Conservation (phyloP, 2,329 filamentous ascomycete species). For the Neocatenulostroma microsporum region DNA sequence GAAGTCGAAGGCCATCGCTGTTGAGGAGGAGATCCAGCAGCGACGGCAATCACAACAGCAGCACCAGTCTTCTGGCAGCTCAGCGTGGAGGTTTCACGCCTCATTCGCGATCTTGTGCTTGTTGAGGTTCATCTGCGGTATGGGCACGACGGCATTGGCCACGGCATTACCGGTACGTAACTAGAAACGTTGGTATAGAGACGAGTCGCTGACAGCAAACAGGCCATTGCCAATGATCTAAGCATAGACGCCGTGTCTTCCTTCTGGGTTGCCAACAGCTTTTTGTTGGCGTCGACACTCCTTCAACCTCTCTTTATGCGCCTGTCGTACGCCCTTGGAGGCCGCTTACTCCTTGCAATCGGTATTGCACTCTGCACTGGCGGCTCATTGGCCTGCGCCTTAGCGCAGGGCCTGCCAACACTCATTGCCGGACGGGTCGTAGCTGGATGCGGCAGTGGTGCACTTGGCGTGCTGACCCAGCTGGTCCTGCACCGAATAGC, state of each 20-base stretch:
- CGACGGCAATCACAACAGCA: background rate
- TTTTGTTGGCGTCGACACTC: conserved; percentile 33
- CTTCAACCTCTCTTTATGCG: conserved; percentile 35
- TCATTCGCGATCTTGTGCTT: conserved; percentile 8
- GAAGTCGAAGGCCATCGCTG: conserved; percentile 1
- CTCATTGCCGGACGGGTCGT: conserved; percentile 32
- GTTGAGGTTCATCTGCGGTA: conserved; percentile 9
- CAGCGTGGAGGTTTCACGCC: conserved; percentile 6
- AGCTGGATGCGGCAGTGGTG: conserved; percentile 35
- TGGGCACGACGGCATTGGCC: conserved; percentile 8
- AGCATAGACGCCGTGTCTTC: conserved; percentile 10
- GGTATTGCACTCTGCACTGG: conserved; percentile 30
- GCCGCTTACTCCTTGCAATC: conserved; percentile 32
- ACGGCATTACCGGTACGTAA: conserved; percentile 10
- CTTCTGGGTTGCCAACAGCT: conserved; percentile 36
- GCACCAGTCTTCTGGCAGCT: background rate
- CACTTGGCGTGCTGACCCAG: conserved; percentile 35
- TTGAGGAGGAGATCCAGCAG: conserved; percentile 1
- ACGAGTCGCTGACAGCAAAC: background rate
- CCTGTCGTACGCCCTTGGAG: conserved; percentile 35
- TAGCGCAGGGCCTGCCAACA: conserved; percentile 18
- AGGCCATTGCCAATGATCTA: conserved; percentile 9
- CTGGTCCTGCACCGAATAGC: conserved; percentile 41
- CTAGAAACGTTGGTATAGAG: background rate
- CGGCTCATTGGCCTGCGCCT: conserved; percentile 25